Evolutionary conservation across 371 early-diverging fungal species (phyloP), one percentile per base, ranked within the genome.

Genomic region (Umbelopsis sp.): DNA sequence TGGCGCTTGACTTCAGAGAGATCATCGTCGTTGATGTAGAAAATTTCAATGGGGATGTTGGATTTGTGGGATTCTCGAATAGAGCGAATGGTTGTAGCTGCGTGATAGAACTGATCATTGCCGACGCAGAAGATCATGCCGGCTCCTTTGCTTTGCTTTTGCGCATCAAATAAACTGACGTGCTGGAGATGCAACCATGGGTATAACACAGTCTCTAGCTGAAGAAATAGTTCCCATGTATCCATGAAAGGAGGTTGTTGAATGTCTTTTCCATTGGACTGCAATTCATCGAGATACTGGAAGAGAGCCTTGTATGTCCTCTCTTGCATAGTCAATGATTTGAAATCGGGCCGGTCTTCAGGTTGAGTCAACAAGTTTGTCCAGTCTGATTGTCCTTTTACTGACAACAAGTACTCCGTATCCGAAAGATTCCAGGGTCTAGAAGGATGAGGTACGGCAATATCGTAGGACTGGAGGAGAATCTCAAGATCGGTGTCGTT

Each of bases 41-140:
- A 88, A 6, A 92, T 75, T 69, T 92, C 87, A 29, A 92, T 87
- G 3, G 91, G 92, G 3, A 92, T 69, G 12, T 73, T 75, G 51
- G 78, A 84, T 65, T 83, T 73, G 9, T 86, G 69, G 4, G 86
- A 73, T 12, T 73, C 67, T 7, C 91, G 81, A 18, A 77, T 57
- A 16, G 71, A 63, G 11, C 71, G 72, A 5, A 77, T 69, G 12
- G 73, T 68, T 1, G 77, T 63, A 0, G 69, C 77, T 10, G 77
- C 75, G 44, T 66, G 70, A 35, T 73, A 53, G 50, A 77, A 77
- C 44, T 74, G 77, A n/a, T 51, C 37, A 24, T 77, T 71, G 6
- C 77, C 75, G 6, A 75, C 71, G n/a, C 75, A 74, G 22, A 77
- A 50, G 20, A 77, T 75, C 6, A 77, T 74, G 18, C 77, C 77